phyloP scores from a whole-genome alignment of 768 basidiomycete species.

The Mycena polygramma region DNA sequence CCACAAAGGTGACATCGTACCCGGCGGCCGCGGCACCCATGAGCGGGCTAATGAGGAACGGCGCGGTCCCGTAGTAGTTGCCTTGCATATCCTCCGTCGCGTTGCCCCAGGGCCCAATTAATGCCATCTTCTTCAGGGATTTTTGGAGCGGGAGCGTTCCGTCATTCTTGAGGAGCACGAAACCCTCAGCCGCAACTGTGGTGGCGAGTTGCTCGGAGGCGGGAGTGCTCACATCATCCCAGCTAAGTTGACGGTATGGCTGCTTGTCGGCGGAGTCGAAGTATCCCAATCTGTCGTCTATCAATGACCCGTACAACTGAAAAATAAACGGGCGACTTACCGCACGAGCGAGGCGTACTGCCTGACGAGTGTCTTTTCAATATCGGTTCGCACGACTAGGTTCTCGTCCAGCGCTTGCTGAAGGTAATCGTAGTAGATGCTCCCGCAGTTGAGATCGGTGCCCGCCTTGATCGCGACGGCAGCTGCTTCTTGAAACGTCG shows the following conservation, averaged over 20 bases:
- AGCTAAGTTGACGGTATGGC: constrained; percentile 64
- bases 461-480: constrained; percentile 66
- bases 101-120: constrained; percentile 72
- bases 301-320: constrained; percentile 1
- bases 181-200: constrained; percentile 65
- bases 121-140: constrained; percentile 62
- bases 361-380: constrained; percentile 59
- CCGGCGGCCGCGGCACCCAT: constrained; percentile 62
- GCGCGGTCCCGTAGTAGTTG: constrained; percentile 68
- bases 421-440: constrained; percentile 58
- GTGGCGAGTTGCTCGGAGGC: constrained; percentile 63
- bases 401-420: constrained; percentile 63
- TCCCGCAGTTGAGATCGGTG: constrained; percentile 70
- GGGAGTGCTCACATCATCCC: constrained; percentile 63
- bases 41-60: constrained; percentile 67
- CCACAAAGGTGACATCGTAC: constrained; percentile 57
- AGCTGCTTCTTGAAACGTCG: constrained; percentile 58
- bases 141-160: constrained; percentile 66
- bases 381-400: constrained; percentile 59
- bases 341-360: constrained; percentile 69
- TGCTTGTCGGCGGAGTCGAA: constrained; percentile 65
- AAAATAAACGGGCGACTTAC: constrained; percentile 45
- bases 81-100: constrained; percentile 70
- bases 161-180: constrained; percentile 76
- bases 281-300: constrained; percentile 61